Evolutionary conservation across 352 stramenopile species (phyloP).

Genomic region (Phytophthora tentaculata): DNA sequence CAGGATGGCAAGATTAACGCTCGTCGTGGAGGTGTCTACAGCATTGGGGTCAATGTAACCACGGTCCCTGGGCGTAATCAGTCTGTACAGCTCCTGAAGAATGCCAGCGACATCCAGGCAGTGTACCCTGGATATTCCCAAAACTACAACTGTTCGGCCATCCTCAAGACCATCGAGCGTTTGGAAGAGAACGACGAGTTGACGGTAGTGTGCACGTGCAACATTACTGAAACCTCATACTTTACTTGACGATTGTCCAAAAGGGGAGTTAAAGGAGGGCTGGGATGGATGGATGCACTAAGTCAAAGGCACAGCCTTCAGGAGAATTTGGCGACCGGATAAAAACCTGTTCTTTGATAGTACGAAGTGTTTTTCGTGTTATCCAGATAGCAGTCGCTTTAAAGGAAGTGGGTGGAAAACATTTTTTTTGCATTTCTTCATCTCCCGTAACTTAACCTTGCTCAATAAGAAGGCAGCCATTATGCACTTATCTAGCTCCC

Average conservation of each 20-base stretch:
- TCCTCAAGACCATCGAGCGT: background rate
- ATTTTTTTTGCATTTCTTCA: no score
- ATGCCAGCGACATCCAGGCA: background rate
- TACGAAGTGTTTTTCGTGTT: no score
- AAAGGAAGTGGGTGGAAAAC: no score
- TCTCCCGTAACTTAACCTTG: no score
- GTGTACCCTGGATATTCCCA: background rate
- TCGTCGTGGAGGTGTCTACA: background rate
- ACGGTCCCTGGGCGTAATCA: background rate
- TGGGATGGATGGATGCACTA: no score
- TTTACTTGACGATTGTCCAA: background rate
- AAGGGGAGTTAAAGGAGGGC: background rate
- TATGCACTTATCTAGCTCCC: background rate
- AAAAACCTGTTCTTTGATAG: no score
- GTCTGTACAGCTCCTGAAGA: background rate
- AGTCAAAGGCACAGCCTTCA: no score
- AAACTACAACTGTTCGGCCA: background rate
- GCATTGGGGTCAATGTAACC: background rate
- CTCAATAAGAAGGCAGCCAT: no score
- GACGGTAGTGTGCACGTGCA: background rate
- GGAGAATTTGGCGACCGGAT: no score
- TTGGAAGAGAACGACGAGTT: background rate
- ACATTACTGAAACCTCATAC: background rate
- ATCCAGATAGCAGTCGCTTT: no score
- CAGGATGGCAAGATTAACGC: background rate